A percentile compares a stretch with the other conserved stretches of the same genome.
These are phyloP conservation scores for Solanum habrochaites DNA, from an alignment of 257 asterid species.

Conservation along the genomic window DNA sequence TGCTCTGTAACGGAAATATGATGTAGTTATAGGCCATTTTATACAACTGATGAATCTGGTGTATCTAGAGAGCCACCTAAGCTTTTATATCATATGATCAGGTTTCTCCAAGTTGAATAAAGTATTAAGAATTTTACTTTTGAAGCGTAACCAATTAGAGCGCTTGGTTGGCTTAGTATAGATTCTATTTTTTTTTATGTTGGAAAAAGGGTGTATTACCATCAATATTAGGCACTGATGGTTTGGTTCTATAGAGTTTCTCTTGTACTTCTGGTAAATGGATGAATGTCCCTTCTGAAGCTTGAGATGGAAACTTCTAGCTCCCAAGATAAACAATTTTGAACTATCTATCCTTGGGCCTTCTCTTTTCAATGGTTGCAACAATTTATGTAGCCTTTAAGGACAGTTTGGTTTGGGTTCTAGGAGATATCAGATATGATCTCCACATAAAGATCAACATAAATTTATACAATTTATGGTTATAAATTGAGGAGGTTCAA, in stretches of 20 bases:
- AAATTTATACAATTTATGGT: neutral
- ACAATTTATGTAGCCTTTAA: neutral
- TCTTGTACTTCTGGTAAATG: neutral
- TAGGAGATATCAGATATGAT: neutral
- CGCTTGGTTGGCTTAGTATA: neutral
- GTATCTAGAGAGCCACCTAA: neutral
- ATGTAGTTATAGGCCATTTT: neutral
- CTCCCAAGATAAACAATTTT: neutral
- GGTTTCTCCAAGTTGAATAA: neutral
- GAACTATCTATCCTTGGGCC: neutral
- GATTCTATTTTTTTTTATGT: neutral
- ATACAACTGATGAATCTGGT: neutral
- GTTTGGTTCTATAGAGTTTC: neutral
- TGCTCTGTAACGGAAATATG: neutral
- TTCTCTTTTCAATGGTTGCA: neutral
- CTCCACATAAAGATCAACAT: neutral
- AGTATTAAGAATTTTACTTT: neutral
- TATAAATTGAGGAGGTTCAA: neutral
- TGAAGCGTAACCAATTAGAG: neutral
- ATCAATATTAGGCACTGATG: conserved; percentile 1
- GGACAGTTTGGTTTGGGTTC: neutral
- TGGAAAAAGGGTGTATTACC: neutral
- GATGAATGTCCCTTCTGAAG: neutral
- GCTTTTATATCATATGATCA: neutral
- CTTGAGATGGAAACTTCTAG: neutral